Conservation (phyloP, 352 stramenopile genomes). For the Peronosclerospora sorghi region DNA sequence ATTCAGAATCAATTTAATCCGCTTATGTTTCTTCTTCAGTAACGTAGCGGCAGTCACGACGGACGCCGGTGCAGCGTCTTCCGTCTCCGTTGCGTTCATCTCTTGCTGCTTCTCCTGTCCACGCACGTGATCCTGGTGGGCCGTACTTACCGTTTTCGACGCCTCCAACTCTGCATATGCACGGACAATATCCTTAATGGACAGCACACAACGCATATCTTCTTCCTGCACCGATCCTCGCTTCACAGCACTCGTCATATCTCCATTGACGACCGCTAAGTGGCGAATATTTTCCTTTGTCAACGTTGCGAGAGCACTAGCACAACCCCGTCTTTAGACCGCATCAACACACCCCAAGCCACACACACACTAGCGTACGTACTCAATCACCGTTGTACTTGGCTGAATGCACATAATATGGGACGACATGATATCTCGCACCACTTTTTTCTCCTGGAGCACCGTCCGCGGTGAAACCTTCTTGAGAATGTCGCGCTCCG, state of each 20-base stretch:
- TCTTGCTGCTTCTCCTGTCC: constrained; percentile 6
- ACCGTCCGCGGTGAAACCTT: constrained; percentile 55
- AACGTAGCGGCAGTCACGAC: constrained; percentile 51
- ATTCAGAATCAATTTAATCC: constrained; percentile 73
- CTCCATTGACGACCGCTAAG: constrained; percentile 69
- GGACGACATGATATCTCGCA: constrained; percentile 76
- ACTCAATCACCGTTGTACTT: constrained; percentile 75
- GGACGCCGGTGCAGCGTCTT: constrained; percentile 6
- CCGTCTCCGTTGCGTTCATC: background rate
- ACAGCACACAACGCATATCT: constrained; percentile 77
- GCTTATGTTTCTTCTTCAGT: constrained; percentile 79
- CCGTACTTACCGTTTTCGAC: constrained; percentile 24
- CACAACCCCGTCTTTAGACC: background rate
- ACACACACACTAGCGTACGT: background rate
- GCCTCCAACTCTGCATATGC: constrained; percentile 58
- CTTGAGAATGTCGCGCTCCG: constrained; percentile 69
- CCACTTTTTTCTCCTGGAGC: constrained; percentile 33
- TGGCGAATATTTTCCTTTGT: constrained; percentile 82
- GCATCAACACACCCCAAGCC: background rate
- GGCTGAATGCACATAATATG: constrained; percentile 82
- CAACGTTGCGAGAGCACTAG: constrained; percentile 71
- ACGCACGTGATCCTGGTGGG: background rate
- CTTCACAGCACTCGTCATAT: constrained; percentile 61
- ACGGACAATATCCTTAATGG: constrained; percentile 79
- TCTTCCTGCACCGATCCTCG: constrained; percentile 68